These are phyloP conservation scores for Suhomyces prunicola DNA, from an alignment of 805 yeast genomes.

Conservation along the genomic window DNA sequence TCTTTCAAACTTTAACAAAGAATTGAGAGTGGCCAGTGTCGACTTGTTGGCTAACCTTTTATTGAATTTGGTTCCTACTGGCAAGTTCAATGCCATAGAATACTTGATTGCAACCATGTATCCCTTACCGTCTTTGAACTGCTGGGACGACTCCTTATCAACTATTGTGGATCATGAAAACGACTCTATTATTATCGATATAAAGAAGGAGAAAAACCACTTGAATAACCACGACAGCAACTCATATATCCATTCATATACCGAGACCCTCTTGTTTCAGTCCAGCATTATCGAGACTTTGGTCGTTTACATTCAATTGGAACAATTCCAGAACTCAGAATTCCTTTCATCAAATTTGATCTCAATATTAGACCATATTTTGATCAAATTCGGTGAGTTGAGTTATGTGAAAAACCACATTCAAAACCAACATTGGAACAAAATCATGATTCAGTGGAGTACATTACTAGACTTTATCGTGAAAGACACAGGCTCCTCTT, in stretches of 20 bases:
- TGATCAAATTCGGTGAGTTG: slow-evolving; percentile 28
- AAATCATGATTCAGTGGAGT: slow-evolving; percentile 26
- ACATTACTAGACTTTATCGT: slow-evolving; percentile 28
- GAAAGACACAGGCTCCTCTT: slow-evolving; percentile 34
- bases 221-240: slow-evolving; percentile 25
- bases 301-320: slow-evolving; percentile 36
- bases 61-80: slow-evolving; percentile 37
- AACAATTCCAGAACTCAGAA: slow-evolving; percentile 39
- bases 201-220: slow-evolving; percentile 20
- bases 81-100: slow-evolving; percentile 33
- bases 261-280: slow-evolving; percentile 23
- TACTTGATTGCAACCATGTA: slow-evolving; percentile 29
- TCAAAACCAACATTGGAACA: slow-evolving; percentile 33
- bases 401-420: slow-evolving; percentile 21
- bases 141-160: slow-evolving; percentile 26
- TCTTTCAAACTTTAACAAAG: slow-evolving; percentile 30
- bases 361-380: slow-evolving; percentile 26
- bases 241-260: slow-evolving; percentile 17
- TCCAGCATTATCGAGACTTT: slow-evolving; percentile 32
- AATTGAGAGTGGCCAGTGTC: slow-evolving; percentile 35
- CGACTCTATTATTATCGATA: slow-evolving; percentile 14
- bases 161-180: slow-evolving; percentile 17
- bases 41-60: slow-evolving; percentile 35
- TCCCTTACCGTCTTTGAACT: slow-evolving; percentile 28
- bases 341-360: slow-evolving; percentile 27